These are phyloP conservation scores for Viridothelium virens DNA, from an alignment of 495 filamentous ascomycete genomes.

Conservation along the genomic window DNA sequence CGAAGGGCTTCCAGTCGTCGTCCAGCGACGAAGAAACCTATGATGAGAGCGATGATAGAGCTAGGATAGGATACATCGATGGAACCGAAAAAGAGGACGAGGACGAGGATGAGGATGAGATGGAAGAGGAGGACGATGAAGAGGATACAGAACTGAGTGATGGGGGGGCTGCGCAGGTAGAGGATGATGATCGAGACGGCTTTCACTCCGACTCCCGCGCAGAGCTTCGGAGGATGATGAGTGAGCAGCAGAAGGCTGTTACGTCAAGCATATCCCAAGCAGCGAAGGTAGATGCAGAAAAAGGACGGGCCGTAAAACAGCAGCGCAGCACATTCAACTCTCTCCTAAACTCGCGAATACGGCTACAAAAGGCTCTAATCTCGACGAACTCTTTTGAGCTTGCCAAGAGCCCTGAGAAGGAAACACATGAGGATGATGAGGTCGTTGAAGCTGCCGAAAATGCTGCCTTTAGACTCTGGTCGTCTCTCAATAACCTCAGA, in stretches of 20 bases:
- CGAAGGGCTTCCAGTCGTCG: slow-evolving; percentile 31
- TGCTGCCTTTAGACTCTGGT: slow-evolving; percentile 84
- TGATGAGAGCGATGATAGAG: not conserved
- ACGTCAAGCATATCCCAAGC: slow-evolving; percentile 62
- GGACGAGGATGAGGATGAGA: slow-evolving; percentile 35
- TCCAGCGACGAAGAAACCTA: slow-evolving; percentile 22
- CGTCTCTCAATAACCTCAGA: slow-evolving; percentile 68
- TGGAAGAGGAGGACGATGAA: slow-evolving; percentile 35
- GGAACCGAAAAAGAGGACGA: slow-evolving; percentile 38
- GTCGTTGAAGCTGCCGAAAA: slow-evolving; percentile 67
- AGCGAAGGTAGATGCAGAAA: slow-evolving; percentile 68
- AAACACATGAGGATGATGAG: slow-evolving; percentile 23
- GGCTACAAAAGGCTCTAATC: slow-evolving; percentile 80
- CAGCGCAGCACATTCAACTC: slow-evolving; percentile 81
- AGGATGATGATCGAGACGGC: slow-evolving; percentile 26
- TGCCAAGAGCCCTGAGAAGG: slow-evolving; percentile 1
- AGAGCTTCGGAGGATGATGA: slow-evolving; percentile 61
- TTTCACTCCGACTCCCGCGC: slow-evolving; percentile 40
- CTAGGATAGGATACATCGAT: slow-evolving; percentile 17
- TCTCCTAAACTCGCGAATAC: slow-evolving; percentile 78
- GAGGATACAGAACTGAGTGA: slow-evolving; percentile 32
- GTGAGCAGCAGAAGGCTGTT: slow-evolving; percentile 61
- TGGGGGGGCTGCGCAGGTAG: slow-evolving; percentile 27
- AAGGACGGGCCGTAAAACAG: slow-evolving; percentile 74
- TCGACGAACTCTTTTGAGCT: slow-evolving; percentile 67